A percentile compares a stretch with the other conserved stretches of the same genome.
These are phyloP conservation scores for Berberis vulgaris DNA, from an alignment of 164 flowering plant species.

Conservation along the genomic window DNA sequence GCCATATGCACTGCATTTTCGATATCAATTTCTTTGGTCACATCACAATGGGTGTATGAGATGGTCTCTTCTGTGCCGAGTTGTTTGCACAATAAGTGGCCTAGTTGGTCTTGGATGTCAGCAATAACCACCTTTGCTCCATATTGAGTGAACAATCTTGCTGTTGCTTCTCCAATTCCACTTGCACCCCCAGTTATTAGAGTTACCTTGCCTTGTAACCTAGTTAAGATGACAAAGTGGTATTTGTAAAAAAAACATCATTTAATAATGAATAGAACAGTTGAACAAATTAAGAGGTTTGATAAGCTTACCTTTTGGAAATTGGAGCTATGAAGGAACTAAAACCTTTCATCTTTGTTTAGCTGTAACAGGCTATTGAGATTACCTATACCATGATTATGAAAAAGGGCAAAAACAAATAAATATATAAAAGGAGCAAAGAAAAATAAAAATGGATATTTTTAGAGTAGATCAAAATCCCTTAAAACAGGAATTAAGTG, in stretches of 20 bases:
- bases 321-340: not conserved
- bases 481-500: not conserved
- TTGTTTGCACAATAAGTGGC: slow-evolving; percentile 11
- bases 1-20: slow-evolving; percentile 20
- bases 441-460: too few relatives aligned
- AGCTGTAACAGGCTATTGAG: too few relatives aligned
- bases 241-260: not conserved
- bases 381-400: too few relatives aligned
- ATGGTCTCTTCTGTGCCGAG: slow-evolving; percentile 8
- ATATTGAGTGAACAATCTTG: slow-evolving; percentile 1
- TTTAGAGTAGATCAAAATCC: not conserved
- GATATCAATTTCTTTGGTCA: slow-evolving; percentile 31
- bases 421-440: too few relatives aligned
- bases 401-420: too few relatives aligned
- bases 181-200: slow-evolving; percentile 20
- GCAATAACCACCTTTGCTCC: slow-evolving; percentile 18
- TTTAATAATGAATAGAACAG: not conserved
- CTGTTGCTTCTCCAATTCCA: slow-evolving; percentile 16
- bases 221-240: not conserved
- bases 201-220: slow-evolving; percentile 18
- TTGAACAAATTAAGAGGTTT: not conserved
- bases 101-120: slow-evolving; percentile 13
- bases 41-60: slow-evolving; percentile 41
- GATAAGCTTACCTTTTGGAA: not conserved
- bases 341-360: not conserved